These are phyloP conservation scores for Aspergillus mulundensis DNA, from an alignment of 495 filamentous ascomycete genomes.

Conservation along the genomic window DNA sequence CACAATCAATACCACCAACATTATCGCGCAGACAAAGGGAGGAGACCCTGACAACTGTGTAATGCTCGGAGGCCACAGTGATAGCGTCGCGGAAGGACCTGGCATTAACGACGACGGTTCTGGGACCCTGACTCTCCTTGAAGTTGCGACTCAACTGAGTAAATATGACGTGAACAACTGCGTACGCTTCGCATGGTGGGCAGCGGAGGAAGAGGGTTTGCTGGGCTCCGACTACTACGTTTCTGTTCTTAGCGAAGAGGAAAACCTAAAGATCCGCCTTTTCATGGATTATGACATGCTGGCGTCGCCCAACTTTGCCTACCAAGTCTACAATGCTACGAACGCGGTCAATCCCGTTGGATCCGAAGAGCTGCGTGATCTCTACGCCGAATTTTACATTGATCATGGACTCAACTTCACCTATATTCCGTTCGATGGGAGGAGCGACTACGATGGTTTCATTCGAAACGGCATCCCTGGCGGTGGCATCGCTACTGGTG, in stretches of 20 bases:
- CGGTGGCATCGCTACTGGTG: conserved; percentile 66
- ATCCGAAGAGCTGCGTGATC: conserved; percentile 56
- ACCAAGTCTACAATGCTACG: conserved; percentile 63
- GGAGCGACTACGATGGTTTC: conserved; percentile 65
- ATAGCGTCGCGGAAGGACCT: conserved; percentile 56
- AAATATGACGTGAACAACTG: conserved; percentile 58
- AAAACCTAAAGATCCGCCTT: conserved; percentile 53
- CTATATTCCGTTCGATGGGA: conserved; percentile 57
- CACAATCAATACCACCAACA: conserved; percentile 51
- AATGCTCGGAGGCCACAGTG: conserved; percentile 60
- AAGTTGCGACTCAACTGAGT: conserved; percentile 55
- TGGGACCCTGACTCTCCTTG: conserved; percentile 59
- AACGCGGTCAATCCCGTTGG: conserved; percentile 58
- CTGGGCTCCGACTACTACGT: conserved; percentile 60
- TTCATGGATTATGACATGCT: conserved; percentile 79
- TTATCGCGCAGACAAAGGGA: conserved; percentile 57
- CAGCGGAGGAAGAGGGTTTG: conserved; percentile 60
- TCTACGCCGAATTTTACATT: conserved; percentile 58
- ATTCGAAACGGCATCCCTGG: conserved; percentile 56
- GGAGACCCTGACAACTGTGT: conserved; percentile 61
- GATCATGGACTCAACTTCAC: conserved; percentile 38
- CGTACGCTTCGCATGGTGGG: conserved; percentile 67
- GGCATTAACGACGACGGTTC: conserved; percentile 69
- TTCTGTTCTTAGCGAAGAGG: conserved; percentile 40
- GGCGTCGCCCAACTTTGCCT: conserved; percentile 61